Percentiles rank a stretch among this genome's conserved stretches.
phyloP scores from a whole-genome alignment of 805 yeast species.

The Cyberlindnera misumaiensis region DNA sequence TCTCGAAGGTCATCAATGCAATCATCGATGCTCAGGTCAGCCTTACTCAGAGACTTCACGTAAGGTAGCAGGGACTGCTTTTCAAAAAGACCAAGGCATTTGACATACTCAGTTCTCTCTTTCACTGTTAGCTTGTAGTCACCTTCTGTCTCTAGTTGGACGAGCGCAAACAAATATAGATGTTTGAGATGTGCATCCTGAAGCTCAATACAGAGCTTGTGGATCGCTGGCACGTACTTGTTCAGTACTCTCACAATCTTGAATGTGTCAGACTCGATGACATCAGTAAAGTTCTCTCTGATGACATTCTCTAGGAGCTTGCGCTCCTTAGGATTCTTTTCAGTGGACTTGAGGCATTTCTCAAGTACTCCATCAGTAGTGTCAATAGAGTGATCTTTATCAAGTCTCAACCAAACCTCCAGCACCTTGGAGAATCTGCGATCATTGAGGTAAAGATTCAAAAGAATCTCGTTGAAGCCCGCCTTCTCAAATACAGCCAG shows the following conservation, averaged over 20 bases:
- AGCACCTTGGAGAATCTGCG: conserved; percentile 46
- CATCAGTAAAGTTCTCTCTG: conserved; percentile 9
- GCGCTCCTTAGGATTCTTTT: conserved; percentile 16
- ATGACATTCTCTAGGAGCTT: conserved; percentile 13
- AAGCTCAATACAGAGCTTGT: conserved; percentile 10
- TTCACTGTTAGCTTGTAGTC: conserved; percentile 7
- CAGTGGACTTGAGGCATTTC: conserved; percentile 21
- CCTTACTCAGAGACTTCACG: conserved; percentile 18
- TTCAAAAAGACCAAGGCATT: conserved; percentile 12
- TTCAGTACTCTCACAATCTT: conserved; percentile 24
- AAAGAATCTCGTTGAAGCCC: conserved; percentile 51
- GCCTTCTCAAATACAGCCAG: conserved; percentile 46
- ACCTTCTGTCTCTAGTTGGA: conserved; percentile 18
- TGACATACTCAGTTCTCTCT: conserved; percentile 19
- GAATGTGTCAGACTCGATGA: conserved; percentile 25
- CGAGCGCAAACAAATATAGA: conserved; percentile 19
- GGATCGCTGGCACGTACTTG: conserved; percentile 14
- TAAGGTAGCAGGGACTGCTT: conserved; percentile 12
- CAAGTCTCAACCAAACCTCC: conserved; percentile 41
- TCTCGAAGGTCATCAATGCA: conserved; percentile 19
- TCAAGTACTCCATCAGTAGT: conserved; percentile 23
- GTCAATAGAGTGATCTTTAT: conserved; percentile 20
- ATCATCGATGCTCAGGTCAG: conserved; percentile 19
- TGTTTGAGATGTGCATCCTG: conserved; percentile 18
- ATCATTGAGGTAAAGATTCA: conserved; percentile 48